phyloP scores from a whole-genome alignment of 1,284 basidiomycete species.

The Cryptococcus maquisensis region DNA sequence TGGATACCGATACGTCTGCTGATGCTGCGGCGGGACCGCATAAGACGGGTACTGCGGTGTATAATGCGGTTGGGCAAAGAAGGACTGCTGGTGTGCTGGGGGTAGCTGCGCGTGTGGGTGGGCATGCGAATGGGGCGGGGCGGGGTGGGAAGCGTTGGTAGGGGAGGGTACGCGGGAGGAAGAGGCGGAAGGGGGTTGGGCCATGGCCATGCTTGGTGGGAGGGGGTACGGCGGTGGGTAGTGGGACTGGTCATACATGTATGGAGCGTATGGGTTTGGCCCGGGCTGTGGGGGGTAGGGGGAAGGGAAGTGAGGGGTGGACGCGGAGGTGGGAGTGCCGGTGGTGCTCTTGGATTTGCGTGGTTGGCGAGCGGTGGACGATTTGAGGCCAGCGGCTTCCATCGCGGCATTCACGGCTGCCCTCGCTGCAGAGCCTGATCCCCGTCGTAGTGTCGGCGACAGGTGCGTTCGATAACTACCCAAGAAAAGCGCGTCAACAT shows the following conservation, averaged over 20 bases:
- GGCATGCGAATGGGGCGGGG: conserved; percentile 25
- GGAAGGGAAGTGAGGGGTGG: conserved; percentile 36
- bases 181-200: conserved; percentile 33
- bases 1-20: conserved; percentile 26
- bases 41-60: conserved; percentile 32
- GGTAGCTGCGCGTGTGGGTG: conserved; percentile 39
- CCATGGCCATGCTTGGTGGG: conserved; percentile 28
- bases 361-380: conserved; percentile 34
- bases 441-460: conserved; percentile 42
- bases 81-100: conserved; percentile 31
- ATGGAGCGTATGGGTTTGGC: conserved; percentile 36
- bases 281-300: conserved; percentile 38
- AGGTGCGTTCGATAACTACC: conserved; percentile 44
- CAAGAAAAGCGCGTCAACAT: neutral
- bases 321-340: conserved; percentile 41
- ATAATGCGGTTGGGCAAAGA: conserved; percentile 27
- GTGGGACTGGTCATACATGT: conserved; percentile 36
- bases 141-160: conserved; percentile 39
- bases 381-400: conserved; percentile 46
- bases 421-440: conserved; percentile 42
- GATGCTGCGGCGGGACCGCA: neutral
- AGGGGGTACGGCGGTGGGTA: conserved; percentile 32
- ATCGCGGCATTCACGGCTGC: conserved; percentile 44
- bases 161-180: conserved; percentile 44
- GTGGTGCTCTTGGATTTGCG: conserved; percentile 43